Base-by-base conservation (phyloP, 2,329 filamentous ascomycete genomes). In the Trichoderma endophyticum region DNA sequence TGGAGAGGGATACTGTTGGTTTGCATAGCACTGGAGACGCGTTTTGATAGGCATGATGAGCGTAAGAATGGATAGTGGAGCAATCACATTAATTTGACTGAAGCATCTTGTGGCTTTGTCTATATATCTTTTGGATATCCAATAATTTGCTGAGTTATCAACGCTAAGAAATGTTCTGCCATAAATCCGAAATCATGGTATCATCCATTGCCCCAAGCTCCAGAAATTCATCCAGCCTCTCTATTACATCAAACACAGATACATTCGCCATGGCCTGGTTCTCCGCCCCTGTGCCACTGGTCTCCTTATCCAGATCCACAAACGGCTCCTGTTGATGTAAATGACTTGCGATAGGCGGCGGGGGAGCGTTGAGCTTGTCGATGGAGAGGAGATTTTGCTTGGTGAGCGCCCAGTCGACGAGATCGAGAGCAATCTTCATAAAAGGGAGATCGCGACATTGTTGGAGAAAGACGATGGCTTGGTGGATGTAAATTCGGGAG, bases 381-480 rank as follows among this genome's bases (percentile, higher is more conserved):
- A 24, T 28, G 34, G 60, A 63, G 15, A 63, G 34, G 5, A 63
- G 36, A n/a, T 63, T 63, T 6, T 63, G 60, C 24, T 63, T 63
- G 21, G 60, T 63, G 21, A 63, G 60, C 34, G 60, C 60, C 60
- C 60, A 63, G 34, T 63, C 60, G 24, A 48, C 60, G 21, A 63
- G 24, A 6, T 63, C 60, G 34, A 63, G 60, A 1, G 60, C 60
- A 3, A 63, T 63, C 12, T 63, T 63, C 34, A 63, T 63, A 24
- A 63, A 24, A 24, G 60, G 60, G 3, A 63, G 60, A 11, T 63
- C 60, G 60, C 60, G 60, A 24, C 60, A 63, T 12, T 48, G 60
- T 4, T 63, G 60, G 60, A 63, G 60, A 26, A 63, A 43, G 60
- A 63, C 60, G 60, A 48, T 63, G 60, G 60, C 60, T 43, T 63